Evolutionary conservation across 2,329 filamentous ascomycete species (phyloP).

Genomic region (Monilinia aucupariae): DNA sequence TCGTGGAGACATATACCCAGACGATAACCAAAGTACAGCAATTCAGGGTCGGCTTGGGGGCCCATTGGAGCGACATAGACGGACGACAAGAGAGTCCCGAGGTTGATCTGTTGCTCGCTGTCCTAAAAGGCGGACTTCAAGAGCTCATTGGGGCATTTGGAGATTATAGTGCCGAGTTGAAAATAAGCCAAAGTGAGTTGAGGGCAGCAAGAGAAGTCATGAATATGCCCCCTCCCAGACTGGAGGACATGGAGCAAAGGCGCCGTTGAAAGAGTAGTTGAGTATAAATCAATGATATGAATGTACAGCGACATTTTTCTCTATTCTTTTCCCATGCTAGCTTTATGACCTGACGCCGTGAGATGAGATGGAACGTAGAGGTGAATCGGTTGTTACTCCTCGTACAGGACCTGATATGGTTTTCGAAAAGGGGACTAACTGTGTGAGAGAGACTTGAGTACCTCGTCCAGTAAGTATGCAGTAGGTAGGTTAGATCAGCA

Average conservation of each 20-base stretch:
- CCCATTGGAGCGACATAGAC: slow-evolving; percentile 76
- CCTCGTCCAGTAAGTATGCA: too few species aligned
- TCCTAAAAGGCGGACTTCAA: slow-evolving; percentile 59
- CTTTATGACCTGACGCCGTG: neutral
- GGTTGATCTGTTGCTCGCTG: slow-evolving; percentile 63
- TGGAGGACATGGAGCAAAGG: slow-evolving; percentile 9
- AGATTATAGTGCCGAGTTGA: slow-evolving; percentile 65
- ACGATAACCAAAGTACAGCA: slow-evolving; percentile 64
- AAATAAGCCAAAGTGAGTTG: slow-evolving; percentile 65
- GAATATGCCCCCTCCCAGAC: slow-evolving; percentile 2
- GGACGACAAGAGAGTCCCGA: slow-evolving; percentile 51
- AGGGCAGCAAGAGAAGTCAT: slow-evolving; percentile 63
- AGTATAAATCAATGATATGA: slow-evolving; percentile 5
- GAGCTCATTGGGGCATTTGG: slow-evolving; percentile 67
- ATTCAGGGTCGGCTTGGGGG: slow-evolving; percentile 53
- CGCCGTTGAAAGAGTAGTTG: slow-evolving; percentile 3
- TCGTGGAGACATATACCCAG: slow-evolving; percentile 66
- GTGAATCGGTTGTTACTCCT: neutral
- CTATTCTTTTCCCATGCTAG: neutral
- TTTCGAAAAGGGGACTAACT: too few species aligned
- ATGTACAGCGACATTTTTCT: slow-evolving; percentile 1
- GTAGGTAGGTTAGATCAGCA: neutral
- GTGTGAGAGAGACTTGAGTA: too few species aligned
- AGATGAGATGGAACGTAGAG: neutral
- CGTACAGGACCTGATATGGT: too few species aligned